Conservation (phyloP, 768 basidiomycete genomes). For the Dioszegia hungarica region DNA sequence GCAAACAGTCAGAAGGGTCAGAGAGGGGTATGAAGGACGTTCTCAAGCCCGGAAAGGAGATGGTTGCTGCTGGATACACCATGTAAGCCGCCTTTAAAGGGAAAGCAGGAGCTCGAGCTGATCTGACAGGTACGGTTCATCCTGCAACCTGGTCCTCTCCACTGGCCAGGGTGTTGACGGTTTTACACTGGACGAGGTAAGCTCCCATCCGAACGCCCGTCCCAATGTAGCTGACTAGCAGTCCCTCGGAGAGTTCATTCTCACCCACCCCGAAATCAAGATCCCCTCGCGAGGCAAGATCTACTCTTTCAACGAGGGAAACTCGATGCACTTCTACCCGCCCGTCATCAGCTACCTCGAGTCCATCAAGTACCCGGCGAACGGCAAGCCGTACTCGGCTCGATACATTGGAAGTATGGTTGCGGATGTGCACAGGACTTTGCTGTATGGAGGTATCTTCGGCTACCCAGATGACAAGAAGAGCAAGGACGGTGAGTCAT, state of each 20-base stretch:
- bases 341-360: conserved; percentile 77
- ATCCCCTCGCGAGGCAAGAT: conserved; percentile 95
- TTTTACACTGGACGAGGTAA: conserved; percentile 83
- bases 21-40: conserved; percentile 79
- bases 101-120: background rate
- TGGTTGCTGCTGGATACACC: conserved; percentile 97
- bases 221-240: conserved; percentile 13
- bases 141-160: conserved; percentile 89
- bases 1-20: conserved; percentile 65
- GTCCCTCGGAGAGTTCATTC: conserved; percentile 93
- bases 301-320: conserved; percentile 99
- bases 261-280: conserved; percentile 94
- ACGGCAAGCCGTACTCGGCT: conserved; percentile 54
- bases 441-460: conserved; percentile 97
- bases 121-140: conserved; percentile 74
- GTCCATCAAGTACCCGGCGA: conserved; percentile 54
- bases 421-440: conserved; percentile 83
- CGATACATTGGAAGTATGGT: conserved; percentile 96
- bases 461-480: conserved; percentile 98
- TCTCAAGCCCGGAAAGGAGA: conserved; percentile 84
- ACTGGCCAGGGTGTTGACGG: conserved; percentile 96
- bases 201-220: background rate
- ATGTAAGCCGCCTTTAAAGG: conserved; percentile 59
- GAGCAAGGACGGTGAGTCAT: conserved; percentile 61
- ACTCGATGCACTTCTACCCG: conserved; percentile 93